A percentile compares a stretch with the other conserved stretches of the same genome.
These are phyloP conservation scores for Breviolum minutum DNA, from an alignment of 73 alveolate genomes.

Conservation along the genomic window DNA sequence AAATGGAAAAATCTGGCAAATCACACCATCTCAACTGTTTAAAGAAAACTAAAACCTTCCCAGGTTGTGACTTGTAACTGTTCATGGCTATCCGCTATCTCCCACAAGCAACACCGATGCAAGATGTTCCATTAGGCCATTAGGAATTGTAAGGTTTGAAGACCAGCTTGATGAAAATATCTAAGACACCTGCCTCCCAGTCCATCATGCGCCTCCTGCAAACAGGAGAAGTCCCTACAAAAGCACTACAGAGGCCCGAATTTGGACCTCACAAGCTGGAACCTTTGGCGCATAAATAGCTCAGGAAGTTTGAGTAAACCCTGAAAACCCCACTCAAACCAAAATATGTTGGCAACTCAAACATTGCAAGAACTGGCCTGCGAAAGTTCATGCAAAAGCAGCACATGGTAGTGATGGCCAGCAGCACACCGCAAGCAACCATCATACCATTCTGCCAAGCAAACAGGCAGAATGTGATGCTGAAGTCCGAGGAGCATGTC, in stretches of 20 bases:
- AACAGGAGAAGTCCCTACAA: background rate
- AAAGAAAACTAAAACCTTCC: background rate
- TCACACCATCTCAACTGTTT: too few relatives aligned
- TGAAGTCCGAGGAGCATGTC: background rate
- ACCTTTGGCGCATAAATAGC: too few relatives aligned
- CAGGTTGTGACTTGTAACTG: background rate
- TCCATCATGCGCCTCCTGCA: slow-evolving; percentile 46
- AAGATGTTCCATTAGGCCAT: too few relatives aligned
- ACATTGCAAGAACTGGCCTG: background rate
- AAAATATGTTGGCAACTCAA: background rate
- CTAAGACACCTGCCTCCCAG: slow-evolving; percentile 24
- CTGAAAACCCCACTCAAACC: background rate
- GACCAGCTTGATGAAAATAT: too few relatives aligned
- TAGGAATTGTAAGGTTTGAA: too few relatives aligned
- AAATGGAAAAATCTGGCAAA: too few relatives aligned
- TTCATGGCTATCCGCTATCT: too few relatives aligned
- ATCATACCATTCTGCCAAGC: background rate
- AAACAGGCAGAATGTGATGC: background rate
- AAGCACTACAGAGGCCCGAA: background rate
- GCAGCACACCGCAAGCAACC: slow-evolving; percentile 43
- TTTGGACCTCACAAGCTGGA: too few relatives aligned
- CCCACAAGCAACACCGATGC: too few relatives aligned
- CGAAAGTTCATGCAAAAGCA: slow-evolving; percentile 75
- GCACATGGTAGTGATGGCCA: slow-evolving; percentile 65
- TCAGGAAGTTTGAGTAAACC: background rate